Base-by-base conservation (phyloP, 306 rosid species). In the Quillaja saponaria region DNA sequence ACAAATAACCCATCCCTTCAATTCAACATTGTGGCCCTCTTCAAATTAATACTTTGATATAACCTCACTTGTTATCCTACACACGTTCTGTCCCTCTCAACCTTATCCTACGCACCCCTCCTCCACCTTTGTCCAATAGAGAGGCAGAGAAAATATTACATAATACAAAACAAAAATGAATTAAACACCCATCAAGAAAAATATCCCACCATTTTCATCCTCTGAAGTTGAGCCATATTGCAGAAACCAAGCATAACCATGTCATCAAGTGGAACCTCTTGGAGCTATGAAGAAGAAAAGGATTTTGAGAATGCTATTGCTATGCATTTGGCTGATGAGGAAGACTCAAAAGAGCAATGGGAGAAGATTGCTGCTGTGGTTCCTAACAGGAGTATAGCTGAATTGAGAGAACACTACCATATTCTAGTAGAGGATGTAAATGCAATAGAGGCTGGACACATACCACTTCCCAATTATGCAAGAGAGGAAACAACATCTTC, bases 261-360 rank as follows among this genome's bases (percentile, higher is more conserved):
- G 98, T 81, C 96, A 62, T 73, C 98, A 49, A 75, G 82, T 76
- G 80, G 34, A 67, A 71, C 68, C 35, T 51, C 61, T 73, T 92
- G 99, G 99, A 83, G 67, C 85, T 83, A 75, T 55, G 96, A 92
- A 50, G 97, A 92, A 84, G 99, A 92, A 16, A 89, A 85, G 55
- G 82, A 89, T 9, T 92, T 92, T 63, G 99, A 92, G 78, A 89
- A 78, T 78, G 95, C 91, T 50, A 78, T 92, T 18, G 99, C 99
- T 39, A 53, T 71, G 81, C 95, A 89, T 73, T 86, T 89, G 96
- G 70, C 31, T 71, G 96, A 80, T 71, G 96, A 78, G 7, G 86
- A 73, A 10, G 84, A 63, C 6, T 71, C 82, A 9, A 34, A 73
- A 38, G 96, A 81, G 57, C 84, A 81, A 67, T 92, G 99, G 99